Percentiles rank a stretch among this genome's conserved stretches.
These are phyloP conservation scores for Mesembryanthemum crystallinum DNA, from an alignment of 148 eudicot genomes.

Conservation along the genomic window DNA sequence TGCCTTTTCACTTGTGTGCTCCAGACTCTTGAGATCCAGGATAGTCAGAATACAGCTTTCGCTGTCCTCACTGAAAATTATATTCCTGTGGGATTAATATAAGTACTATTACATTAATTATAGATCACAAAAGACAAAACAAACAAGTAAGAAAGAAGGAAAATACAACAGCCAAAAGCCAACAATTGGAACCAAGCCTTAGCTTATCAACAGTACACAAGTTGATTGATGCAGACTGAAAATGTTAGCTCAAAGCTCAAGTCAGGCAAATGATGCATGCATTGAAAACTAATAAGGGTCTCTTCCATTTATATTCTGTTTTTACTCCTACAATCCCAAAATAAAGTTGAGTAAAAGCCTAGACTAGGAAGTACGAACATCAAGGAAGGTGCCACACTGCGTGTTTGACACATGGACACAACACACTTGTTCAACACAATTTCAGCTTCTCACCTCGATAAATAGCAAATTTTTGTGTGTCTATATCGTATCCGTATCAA, in stretches of 20 bases:
- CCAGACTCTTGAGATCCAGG: background rate
- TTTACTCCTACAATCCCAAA: background rate
- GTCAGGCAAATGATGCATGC: background rate
- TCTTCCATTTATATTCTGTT: background rate
- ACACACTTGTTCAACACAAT: no score
- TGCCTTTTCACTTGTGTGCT: conserved; percentile 9
- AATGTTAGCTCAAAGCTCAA: conserved; percentile 6
- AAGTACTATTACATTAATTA: conserved; percentile 10
- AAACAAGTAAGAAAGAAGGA: conserved; percentile 18
- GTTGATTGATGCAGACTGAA: background rate
- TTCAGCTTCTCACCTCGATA: no score
- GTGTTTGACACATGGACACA: no score
- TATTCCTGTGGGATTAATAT: background rate
- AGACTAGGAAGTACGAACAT: no score
- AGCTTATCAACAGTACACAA: conserved; percentile 6
- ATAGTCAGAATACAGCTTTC: conserved; percentile 5
- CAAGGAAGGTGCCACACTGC: no score
- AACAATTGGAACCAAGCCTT: conserved; percentile 16
- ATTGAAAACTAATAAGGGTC: background rate
- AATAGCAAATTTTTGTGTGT: no score
- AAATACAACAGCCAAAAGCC: conserved; percentile 20
- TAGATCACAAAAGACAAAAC: background rate
- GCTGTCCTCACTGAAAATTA: background rate
- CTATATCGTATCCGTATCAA: no score
- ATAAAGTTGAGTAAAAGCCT: background rate